phyloP scores from a whole-genome alignment of 768 basidiomycete genomes.

The Termitomyces sp. region DNA sequence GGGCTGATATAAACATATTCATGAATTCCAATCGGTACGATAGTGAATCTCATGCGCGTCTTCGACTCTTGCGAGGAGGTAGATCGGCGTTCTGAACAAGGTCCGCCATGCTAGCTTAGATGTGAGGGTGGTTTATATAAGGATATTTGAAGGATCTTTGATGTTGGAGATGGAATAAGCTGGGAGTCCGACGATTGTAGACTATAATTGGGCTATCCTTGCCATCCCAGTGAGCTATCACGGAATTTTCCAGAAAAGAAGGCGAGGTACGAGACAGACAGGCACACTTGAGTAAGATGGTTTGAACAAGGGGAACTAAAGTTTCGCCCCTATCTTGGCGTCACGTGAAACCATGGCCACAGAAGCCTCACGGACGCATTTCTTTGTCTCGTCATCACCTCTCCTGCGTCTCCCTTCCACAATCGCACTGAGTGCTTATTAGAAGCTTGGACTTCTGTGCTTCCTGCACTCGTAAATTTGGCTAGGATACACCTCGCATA shows the following conservation, averaged over 20 bases:
- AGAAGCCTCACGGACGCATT: conserved; percentile 7
- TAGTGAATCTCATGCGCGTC: not conserved
- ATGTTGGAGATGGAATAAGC: not conserved
- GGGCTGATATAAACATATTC: not conserved
- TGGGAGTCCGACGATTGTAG: no score
- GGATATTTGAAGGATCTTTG: not conserved
- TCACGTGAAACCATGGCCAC: not conserved
- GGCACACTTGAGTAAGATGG: not conserved
- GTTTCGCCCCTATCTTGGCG: not conserved
- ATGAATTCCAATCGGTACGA: not conserved
- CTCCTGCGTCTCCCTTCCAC: conserved; percentile 5
- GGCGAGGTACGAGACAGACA: not conserved
- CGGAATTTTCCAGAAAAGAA: not conserved
- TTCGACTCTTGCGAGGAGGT: not conserved
- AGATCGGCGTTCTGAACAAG: not conserved
- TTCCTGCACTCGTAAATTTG: conserved; percentile 1
- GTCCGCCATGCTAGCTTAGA: not conserved
- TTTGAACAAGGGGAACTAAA: not conserved
- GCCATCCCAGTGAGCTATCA: not conserved
- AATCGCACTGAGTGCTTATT: conserved; percentile 12
- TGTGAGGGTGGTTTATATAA: not conserved
- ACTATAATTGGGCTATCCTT: no score
- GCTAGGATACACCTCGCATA: conserved; percentile 12
- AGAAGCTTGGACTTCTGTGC: conserved; percentile 14
- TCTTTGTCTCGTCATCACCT: conserved; percentile 21